Percentiles rank a stretch among this genome's conserved stretches.
phyloP scores from a whole-genome alignment of 352 stramenopile genomes.

The Pythium chondricola region DNA sequence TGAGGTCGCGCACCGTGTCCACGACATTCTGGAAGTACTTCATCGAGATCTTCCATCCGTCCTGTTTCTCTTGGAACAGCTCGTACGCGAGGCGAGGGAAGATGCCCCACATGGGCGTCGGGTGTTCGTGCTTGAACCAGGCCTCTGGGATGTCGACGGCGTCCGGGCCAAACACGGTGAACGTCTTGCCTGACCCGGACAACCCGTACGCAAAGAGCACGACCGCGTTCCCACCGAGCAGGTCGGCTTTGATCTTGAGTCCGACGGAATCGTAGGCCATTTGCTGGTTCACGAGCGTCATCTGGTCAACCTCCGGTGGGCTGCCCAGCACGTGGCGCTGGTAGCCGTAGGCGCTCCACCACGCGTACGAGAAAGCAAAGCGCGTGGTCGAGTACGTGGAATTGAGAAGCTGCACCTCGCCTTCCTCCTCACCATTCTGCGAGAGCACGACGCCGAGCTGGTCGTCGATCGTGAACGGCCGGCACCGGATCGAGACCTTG shows the following conservation, averaged over 20 bases:
- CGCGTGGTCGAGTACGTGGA: constrained; percentile 90
- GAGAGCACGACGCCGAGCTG: constrained; percentile 89
- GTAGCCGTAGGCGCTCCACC: constrained; percentile 93
- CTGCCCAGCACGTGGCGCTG: constrained; percentile 80
- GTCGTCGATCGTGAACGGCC: constrained; percentile 87
- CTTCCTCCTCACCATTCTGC: constrained; percentile 89
- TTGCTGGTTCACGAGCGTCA: constrained; percentile 89
- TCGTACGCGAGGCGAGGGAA: constrained; percentile 91
- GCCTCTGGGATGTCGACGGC: constrained; percentile 90
- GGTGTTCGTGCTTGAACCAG: constrained; percentile 91
- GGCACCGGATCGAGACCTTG: constrained; percentile 85
- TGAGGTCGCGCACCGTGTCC: constrained; percentile 92
- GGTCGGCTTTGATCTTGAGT: constrained; percentile 89
- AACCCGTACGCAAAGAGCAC: constrained; percentile 93
- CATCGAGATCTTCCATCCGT: constrained; percentile 96
- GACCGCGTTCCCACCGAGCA: constrained; percentile 89
- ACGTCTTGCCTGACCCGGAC: constrained; percentile 90
- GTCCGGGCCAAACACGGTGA: constrained; percentile 92
- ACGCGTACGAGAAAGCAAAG: constrained; percentile 91
- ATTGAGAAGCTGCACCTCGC: constrained; percentile 91
- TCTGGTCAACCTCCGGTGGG: constrained; percentile 55
- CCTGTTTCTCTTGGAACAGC: constrained; percentile 91
- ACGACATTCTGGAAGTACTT: constrained; percentile 98
- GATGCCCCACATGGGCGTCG: constrained; percentile 88
- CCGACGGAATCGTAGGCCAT: constrained; percentile 87